Base-by-base conservation (phyloP, 495 filamentous ascomycete species). In the Penicillium flavigenum region DNA sequence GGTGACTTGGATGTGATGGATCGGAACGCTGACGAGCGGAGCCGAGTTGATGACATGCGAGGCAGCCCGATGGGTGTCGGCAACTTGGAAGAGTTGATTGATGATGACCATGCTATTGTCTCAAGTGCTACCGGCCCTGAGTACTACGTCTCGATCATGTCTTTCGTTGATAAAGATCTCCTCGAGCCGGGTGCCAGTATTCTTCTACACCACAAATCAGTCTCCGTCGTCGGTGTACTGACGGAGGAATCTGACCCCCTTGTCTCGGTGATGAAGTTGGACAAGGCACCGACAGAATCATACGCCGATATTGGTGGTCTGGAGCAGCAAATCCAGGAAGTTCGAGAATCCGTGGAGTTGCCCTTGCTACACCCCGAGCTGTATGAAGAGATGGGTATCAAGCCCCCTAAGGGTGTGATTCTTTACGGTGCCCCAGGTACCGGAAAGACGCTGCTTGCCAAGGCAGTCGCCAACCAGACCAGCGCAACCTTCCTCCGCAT, bases 131-230 rank as follows among this genome's bases (percentile, higher is more conserved):
- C 95, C 12, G 94, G 94, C 0, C 95, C 94, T 2, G 94, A 99
- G 72, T 99, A 97, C 79, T 99, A 99, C 71, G 94, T 99, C 57
- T 96, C 92, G 50, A 99, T 99, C 82, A 99, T 99, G 94, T 97
- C 93, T 41, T 99, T 99, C 65, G 94, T 99, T 39, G 94, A 99
- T 79, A 99, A 99, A 76, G 94, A 99, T 66, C 83, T 99, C 11
- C 84, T 99, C 16, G 94, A 99, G 72, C 94, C 94, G 5, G 94
- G 94, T 51, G 92, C 94, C 17, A 96, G 91, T 67, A 93, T 99
- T 56, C 79, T 99, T 29, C 79, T 99, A 46, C 94, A 99, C 67
- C 94, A 99, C 75, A 99, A 99, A 76, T 91, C 88, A 19, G 95
- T 98, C 32, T 96, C 92, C 10, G 96, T 99, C 49, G 94, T 99